These are phyloP conservation scores for Metschnikowia henanensis DNA, from an alignment of 805 yeast genomes.

Conservation along the genomic window DNA sequence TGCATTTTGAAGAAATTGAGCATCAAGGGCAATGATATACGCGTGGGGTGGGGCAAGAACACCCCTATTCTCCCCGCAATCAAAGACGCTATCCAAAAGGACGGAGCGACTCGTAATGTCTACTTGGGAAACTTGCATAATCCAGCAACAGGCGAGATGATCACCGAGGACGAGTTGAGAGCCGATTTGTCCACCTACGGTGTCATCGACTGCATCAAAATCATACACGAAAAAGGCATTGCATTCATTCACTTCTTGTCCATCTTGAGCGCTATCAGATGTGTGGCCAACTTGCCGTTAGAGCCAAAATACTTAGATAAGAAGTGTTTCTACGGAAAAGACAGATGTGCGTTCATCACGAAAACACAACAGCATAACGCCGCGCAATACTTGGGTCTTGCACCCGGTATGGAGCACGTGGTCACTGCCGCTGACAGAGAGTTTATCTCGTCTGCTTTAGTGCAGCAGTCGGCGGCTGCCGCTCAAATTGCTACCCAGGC, in stretches of 20 bases:
- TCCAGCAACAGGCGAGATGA: slow-evolving; percentile 44
- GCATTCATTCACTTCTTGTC: slow-evolving; percentile 91
- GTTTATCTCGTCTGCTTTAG: slow-evolving; percentile 68
- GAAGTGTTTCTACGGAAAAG: slow-evolving; percentile 90
- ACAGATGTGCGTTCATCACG: slow-evolving; percentile 91
- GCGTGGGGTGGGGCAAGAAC: slow-evolving; percentile 93
- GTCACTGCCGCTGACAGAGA: slow-evolving; percentile 69
- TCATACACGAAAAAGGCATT: slow-evolving; percentile 76
- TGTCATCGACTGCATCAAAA: slow-evolving; percentile 78
- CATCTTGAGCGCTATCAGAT: slow-evolving; percentile 81
- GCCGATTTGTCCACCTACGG: slow-evolving; percentile 76
- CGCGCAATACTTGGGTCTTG: slow-evolving; percentile 88
- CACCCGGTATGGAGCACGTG: slow-evolving; percentile 84
- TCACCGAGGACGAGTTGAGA: slow-evolving; percentile 63
- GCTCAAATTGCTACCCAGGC: slow-evolving; percentile 96
- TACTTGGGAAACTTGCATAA: slow-evolving; percentile 80
- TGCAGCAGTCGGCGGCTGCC: slow-evolving; percentile 95
- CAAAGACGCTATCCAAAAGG: slow-evolving; percentile 71
- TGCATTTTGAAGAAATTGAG: slow-evolving; percentile 82
- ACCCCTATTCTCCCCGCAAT: slow-evolving; percentile 74
- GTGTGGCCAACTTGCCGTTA: slow-evolving; percentile 72
- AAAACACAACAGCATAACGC: slow-evolving; percentile 97
- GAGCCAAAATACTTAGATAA: slow-evolving; percentile 68
- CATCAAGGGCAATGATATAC: slow-evolving; percentile 77
- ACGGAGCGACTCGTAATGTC: slow-evolving; percentile 92